A percentile compares a stretch with the other conserved stretches of the same genome.
Conservation (phyloP, 2,329 filamentous ascomycete species). For the Coniochaeta hoffmannii region DNA sequence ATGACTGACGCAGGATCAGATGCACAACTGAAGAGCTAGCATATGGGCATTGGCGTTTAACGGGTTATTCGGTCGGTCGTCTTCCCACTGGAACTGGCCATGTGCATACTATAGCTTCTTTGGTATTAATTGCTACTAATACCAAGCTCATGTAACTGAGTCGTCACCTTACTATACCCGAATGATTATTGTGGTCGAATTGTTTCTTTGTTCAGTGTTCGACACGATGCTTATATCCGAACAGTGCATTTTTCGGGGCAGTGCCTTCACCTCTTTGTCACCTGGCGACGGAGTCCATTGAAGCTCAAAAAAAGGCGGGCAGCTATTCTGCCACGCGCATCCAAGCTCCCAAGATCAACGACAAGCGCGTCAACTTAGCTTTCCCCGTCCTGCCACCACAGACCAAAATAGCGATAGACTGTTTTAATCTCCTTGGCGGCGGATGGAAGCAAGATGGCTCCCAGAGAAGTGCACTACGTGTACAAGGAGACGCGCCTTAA, state of each 20-base stretch:
- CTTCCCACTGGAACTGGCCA: neutral
- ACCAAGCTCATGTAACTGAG: neutral
- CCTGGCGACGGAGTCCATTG: neutral
- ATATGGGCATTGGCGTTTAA: conserved; percentile 2
- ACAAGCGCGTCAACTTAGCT: neutral
- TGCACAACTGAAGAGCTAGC: neutral
- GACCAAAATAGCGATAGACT: neutral
- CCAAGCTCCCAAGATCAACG: neutral
- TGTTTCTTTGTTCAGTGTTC: neutral
- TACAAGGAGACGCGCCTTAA: conserved; percentile 86
- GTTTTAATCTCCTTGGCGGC: too few relatives aligned
- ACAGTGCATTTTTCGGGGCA: neutral
- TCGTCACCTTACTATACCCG: too few relatives aligned
- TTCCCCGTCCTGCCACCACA: neutral
- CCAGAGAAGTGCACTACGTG: conserved; percentile 54
- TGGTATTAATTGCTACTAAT: neutral
- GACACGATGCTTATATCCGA: neutral
- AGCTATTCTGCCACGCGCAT: conserved; percentile 17
- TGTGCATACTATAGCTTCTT: neutral
- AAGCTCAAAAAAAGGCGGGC: conserved; percentile 8
- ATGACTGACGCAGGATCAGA: neutral
- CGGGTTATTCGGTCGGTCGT: neutral
- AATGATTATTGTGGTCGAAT: too few relatives aligned
- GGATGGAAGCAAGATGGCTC: conserved; percentile 61
- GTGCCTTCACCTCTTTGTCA: neutral